Conservation (phyloP, 352 stramenopile genomes). For the Poterioochromonas sp. region DNA sequence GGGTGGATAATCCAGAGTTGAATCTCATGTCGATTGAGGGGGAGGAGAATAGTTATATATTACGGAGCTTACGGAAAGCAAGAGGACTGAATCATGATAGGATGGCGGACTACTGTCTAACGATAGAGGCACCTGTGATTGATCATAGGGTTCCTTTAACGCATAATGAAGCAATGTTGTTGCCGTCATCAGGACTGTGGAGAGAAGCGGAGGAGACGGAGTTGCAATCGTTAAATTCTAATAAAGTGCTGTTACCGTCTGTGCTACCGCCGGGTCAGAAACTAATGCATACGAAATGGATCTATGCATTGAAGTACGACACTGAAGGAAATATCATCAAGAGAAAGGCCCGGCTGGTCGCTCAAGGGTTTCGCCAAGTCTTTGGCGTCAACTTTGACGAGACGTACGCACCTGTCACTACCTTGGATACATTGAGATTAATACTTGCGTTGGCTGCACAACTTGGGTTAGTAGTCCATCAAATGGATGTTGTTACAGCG, state of each 20-base stretch:
- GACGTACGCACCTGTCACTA: conserved; percentile 17
- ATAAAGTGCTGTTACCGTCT: conserved; percentile 11
- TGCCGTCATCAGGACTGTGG: conserved; percentile 16
- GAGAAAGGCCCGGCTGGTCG: neutral
- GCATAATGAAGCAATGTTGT: conserved; percentile 31
- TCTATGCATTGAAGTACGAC: conserved; percentile 15
- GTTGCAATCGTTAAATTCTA: conserved; percentile 5
- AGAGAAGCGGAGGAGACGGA: conserved; percentile 18
- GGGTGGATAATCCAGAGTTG: conserved; percentile 28
- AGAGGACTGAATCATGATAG: conserved; percentile 26
- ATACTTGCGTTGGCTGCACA: conserved; percentile 22
- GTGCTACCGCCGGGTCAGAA: conserved; percentile 8
- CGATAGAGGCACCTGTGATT: conserved; percentile 24
- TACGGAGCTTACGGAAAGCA: conserved; percentile 27
- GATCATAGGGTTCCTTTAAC: conserved; percentile 31
- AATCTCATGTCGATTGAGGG: conserved; percentile 30
- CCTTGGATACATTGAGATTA: neutral
- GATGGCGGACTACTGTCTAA: conserved; percentile 23
- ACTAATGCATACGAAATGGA: conserved; percentile 24
- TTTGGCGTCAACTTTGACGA: conserved; percentile 26
- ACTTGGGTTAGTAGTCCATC: conserved; percentile 14
- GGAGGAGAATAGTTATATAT: conserved; percentile 31
- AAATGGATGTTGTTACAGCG: conserved; percentile 19
- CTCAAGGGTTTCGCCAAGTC: conserved; percentile 14
- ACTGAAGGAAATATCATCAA: conserved; percentile 23